These are phyloP conservation scores for Vigna nakashimae DNA, from an alignment of 306 rosid genomes.

Conservation along the genomic window DNA sequence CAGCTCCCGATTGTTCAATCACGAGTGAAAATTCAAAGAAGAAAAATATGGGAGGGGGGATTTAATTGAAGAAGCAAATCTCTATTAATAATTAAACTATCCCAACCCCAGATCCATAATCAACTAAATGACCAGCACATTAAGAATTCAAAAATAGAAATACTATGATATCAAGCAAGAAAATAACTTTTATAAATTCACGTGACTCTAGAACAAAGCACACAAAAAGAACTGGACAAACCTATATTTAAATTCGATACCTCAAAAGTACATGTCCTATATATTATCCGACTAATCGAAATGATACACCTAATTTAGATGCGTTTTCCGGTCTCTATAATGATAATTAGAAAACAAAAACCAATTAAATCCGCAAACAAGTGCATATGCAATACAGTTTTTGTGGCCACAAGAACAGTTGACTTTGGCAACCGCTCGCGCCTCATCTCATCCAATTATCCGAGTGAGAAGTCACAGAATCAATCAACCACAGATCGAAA, in stretches of 20 bases:
- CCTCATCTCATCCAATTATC: constrained; percentile 28
- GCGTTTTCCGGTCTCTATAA: neutral
- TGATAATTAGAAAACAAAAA: constrained; percentile 15
- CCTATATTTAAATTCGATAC: constrained; percentile 8
- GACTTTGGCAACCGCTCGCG: constrained; percentile 32
- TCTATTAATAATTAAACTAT: constrained; percentile 28
- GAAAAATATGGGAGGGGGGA: neutral
- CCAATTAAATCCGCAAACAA: constrained; percentile 24
- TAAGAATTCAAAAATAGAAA: neutral
- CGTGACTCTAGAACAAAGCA: neutral
- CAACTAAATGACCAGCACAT: neutral
- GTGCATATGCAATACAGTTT: constrained; percentile 21
- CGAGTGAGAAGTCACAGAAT: constrained; percentile 18
- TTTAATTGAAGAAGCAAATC: constrained; percentile 5
- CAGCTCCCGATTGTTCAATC: constrained; percentile 4
- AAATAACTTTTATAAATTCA: constrained; percentile 16
- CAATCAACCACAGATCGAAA: constrained; percentile 50
- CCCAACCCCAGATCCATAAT: constrained; percentile 31
- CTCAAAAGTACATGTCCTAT: neutral
- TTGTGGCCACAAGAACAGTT: constrained; percentile 19
- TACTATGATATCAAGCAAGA: constrained; percentile 16
- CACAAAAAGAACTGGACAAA: neutral
- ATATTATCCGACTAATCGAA: neutral
- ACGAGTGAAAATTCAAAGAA: neutral
- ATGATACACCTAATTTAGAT: neutral